phyloP scores from a whole-genome alignment of 805 yeast genomes.

The Hanseniaspora thailandica region DNA sequence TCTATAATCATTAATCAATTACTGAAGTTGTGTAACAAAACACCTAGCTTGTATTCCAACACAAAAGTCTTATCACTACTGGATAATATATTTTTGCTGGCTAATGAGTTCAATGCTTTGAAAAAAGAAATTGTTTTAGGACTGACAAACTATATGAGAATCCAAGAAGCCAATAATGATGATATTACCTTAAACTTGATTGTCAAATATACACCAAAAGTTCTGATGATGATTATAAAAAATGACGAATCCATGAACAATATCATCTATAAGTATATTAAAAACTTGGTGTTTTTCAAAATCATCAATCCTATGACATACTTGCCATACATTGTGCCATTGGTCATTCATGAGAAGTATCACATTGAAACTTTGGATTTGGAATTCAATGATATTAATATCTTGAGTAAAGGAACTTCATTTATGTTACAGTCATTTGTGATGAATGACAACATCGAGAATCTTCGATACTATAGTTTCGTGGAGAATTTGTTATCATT shows the following conservation, averaged over 20 bases:
- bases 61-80: neutral
- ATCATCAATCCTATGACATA: neutral
- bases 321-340: neutral
- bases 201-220: neutral
- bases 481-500: neutral
- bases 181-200: neutral
- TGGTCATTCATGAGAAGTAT: neutral
- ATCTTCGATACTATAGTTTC: neutral
- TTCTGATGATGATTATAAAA: neutral
- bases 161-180: neutral
- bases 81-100: neutral
- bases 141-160: neutral
- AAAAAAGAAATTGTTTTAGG: neutral
- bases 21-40: neutral
- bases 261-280: neutral
- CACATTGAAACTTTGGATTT: neutral
- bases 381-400: neutral
- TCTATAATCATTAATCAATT: neutral
- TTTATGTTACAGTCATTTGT: neutral
- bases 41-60: neutral
- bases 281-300: neutral
- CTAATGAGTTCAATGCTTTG: neutral
- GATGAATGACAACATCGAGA: neutral
- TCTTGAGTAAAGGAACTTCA: neutral
- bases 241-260: neutral